Base-by-base conservation (phyloP, 805 yeast genomes). In the Naumovozyma baii region DNA sequence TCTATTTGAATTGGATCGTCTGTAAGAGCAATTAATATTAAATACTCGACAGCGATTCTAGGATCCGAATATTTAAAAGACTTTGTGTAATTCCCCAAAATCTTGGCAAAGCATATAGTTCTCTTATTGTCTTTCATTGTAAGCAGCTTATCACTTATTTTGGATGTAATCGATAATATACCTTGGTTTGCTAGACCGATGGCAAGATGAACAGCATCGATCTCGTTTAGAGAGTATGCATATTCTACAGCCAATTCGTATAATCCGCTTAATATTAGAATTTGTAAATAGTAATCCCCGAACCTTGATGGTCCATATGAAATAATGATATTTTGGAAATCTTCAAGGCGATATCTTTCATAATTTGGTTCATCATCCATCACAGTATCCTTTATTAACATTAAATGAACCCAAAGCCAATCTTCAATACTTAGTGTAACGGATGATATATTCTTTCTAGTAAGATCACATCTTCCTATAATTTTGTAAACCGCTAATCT, bases 351-450 rank as follows among this genome's bases (percentile, higher is more conserved):
- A 59, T 86, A 90, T 45, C 74, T 71, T 50, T 85, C 95, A 54
- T 74, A 76, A 9, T 78, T 64, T 28, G 81, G 74, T 37, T 69
- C 74, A 20, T 66, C 69, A 14, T 62, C 69, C 14, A 61, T 63
- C 30, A 49, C 55, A 34, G 67, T 72, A 51, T 84, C 90, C 40
- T 78, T 74, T 13, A 83, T 76, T 20, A 90, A 69, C 61, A 78
- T 72, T 41, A 92, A 70, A 61, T 92, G 96, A 56, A 83, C 76
- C 98, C 98, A 90, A 37, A 90, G 61, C 97, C 97, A 90, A 63
- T 90, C 97, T 61, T 90, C 97, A 36, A 88, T 75, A 42, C 94
- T 83, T 29, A 78, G 63, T 30, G 82, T 73, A 22, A 90, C 74
- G n/a, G 78, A 59, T 29, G 94, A 77, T 50, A 88, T 64, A 46